Conservation (phyloP, 352 stramenopile genomes). For the Phytopythium delawarense region DNA sequence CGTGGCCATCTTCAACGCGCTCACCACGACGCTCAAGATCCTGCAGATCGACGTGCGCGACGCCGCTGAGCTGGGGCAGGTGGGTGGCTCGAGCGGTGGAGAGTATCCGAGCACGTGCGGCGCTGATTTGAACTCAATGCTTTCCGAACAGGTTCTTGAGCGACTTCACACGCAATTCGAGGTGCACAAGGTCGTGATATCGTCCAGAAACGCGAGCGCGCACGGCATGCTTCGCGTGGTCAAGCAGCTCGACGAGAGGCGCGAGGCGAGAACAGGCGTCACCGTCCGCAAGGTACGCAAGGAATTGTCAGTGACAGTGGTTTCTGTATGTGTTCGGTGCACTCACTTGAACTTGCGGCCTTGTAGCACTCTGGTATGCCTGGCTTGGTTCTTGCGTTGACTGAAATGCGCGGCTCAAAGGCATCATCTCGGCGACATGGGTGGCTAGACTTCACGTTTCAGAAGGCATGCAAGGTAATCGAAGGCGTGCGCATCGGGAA, state of each 20-base stretch:
- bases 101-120: too few species aligned
- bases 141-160: slow-evolving; percentile 37
- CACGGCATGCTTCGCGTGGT: slow-evolving; percentile 64
- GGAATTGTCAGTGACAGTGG: neutral
- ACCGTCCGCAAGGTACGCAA: slow-evolving; percentile 59
- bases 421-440: neutral
- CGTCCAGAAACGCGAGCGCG: slow-evolving; percentile 56
- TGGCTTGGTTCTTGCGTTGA: too few species aligned
- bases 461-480: slow-evolving; percentile 69
- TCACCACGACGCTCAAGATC: slow-evolving; percentile 61
- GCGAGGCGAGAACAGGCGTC: slow-evolving; percentile 39
- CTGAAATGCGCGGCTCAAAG: neutral
- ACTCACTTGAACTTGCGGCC: slow-evolving; percentile 2
- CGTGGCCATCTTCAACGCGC: slow-evolving; percentile 70
- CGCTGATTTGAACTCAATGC: too few species aligned
- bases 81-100: slow-evolving; percentile 6
- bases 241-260: slow-evolving; percentile 51
- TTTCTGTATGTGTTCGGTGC: slow-evolving; percentile 1
- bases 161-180: slow-evolving; percentile 68
- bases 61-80: slow-evolving; percentile 40
- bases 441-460: slow-evolving; percentile 70
- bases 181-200: slow-evolving; percentile 62
- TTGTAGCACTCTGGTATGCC: slow-evolving; percentile 42
- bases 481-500: slow-evolving; percentile 57
- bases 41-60: slow-evolving; percentile 44